A percentile compares a stretch with the other conserved stretches of the same genome.
Evolutionary conservation across 2,329 filamentous ascomycete genomes (phyloP).

Genomic region (Aspergillus spinulosporus): DNA sequence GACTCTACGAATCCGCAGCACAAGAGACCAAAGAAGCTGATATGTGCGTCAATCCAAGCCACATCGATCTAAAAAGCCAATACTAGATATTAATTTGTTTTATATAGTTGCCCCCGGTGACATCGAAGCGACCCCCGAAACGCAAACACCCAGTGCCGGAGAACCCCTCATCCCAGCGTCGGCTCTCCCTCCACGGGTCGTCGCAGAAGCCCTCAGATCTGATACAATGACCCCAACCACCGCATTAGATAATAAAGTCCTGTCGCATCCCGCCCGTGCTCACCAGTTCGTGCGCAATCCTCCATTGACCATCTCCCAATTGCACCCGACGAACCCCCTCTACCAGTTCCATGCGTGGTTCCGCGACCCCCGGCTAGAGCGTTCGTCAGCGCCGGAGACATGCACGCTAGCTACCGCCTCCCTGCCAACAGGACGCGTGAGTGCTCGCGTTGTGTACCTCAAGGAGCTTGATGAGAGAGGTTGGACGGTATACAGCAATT

Average conservation of each 20-base stretch:
- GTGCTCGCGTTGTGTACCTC: conserved; percentile 84
- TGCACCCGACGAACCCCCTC: conserved; percentile 59
- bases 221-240: conserved; percentile 40
- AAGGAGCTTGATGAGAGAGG: conserved; percentile 84
- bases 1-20: conserved; percentile 3
- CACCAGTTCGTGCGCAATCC: conserved; percentile 48
- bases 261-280: conserved; percentile 42
- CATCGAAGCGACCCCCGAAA: conserved; percentile 29
- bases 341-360: conserved; percentile 92
- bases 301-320: conserved; percentile 42
- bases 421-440: conserved; percentile 80
- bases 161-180: conserved; percentile 20
- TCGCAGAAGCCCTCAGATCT: conserved; percentile 30
- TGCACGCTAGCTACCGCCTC: conserved; percentile 82
- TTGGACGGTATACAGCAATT: conserved; percentile 94
- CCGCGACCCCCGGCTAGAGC: conserved; percentile 62
- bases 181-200: conserved; percentile 11
- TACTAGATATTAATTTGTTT: neutral
- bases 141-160: conserved; percentile 19
- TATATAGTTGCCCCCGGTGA: conserved; percentile 44
- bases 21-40: conserved; percentile 16
- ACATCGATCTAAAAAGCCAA: neutral
- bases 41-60: conserved; percentile 1
- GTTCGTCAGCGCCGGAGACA: conserved; percentile 78
- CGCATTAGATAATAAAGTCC: conserved; percentile 33